Base-by-base conservation (phyloP, 1,284 basidiomycete species). In the Ceratobasidium sp. region DNA sequence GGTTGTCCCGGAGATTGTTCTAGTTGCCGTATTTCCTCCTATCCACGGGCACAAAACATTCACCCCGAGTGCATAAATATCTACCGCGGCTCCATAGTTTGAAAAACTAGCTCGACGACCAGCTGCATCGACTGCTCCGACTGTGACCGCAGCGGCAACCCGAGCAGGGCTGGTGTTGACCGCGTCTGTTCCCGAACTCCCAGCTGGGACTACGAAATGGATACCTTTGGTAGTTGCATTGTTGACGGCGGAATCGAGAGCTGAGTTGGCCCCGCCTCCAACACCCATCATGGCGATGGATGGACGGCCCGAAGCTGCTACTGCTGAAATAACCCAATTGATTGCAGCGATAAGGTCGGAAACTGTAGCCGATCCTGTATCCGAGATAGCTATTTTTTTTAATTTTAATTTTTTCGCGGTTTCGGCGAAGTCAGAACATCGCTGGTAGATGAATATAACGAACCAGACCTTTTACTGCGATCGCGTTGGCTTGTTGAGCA, bases 311-410 rank as follows among this genome's bases (percentile, higher is more conserved):
- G 58, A 53, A n/a, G 52, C 15, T 22, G 32, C 34, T 12, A 43
- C 45, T 25, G 50, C 32, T 32, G 29, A 25, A 29, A 70, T 53
- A 15, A 62, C 69, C 38, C 43, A 70, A 15, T 70, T 42, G 29
- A 70, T 70, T 17, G 56, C 69, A 1, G 45, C 58, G 49, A 70
- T 65, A 12, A 70, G 54, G 49, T 65, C 58, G 4, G 69, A 64
- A 29, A 56, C 22, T 25, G 43, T 49, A 8, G 32, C 69, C 22
- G 45, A 53, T 17, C 69, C 69, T 17, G 60, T 35, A 45, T 70
- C 69, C 17, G 22, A 38, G 15, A 62, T 34, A 12, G 47, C 52
- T 55, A n/a, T n/a, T n/a, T n/a, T 20, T 22, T 50, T n/a, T 6
- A 50, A 27, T 27, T 50, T 27, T 7, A 50, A 20, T 6, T 12